These are phyloP conservation scores for Hebeloma cylindrosporum DNA, from an alignment of 768 basidiomycete genomes.

Conservation along the genomic window DNA sequence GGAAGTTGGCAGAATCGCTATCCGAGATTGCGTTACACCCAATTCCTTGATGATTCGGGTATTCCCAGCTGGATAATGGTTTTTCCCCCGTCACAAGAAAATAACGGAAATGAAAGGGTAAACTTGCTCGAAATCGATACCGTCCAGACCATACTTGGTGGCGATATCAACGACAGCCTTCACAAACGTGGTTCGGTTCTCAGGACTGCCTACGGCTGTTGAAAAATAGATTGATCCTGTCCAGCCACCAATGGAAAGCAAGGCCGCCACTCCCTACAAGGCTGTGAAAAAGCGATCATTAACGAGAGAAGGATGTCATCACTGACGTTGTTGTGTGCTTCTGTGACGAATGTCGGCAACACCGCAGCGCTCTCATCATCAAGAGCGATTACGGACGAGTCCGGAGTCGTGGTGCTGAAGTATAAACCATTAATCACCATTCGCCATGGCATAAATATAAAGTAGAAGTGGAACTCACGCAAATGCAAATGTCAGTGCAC, in stretches of 20 bases:
- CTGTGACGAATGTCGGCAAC: conserved; percentile 55
- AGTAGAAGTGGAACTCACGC: conserved; percentile 35
- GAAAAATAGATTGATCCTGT: conserved; percentile 65
- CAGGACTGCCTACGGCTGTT: conserved; percentile 51
- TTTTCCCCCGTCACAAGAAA: not conserved
- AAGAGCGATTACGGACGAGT: conserved; percentile 34
- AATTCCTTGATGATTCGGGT: conserved; percentile 66
- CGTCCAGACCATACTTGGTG: conserved; percentile 52
- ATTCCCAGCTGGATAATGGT: conserved; percentile 68
- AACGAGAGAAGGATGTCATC: not conserved
- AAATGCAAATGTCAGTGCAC: conserved; percentile 46
- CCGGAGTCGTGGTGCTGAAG: conserved; percentile 38
- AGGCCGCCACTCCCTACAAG: conserved; percentile 52
- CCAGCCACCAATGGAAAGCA: conserved; percentile 72
- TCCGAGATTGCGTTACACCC: conserved; percentile 64
- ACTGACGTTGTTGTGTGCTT: conserved; percentile 43
- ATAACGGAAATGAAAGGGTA: not conserved
- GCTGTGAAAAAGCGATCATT: not conserved
- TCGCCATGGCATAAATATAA: not conserved
- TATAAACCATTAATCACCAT: conserved; percentile 5
- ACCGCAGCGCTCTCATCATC: conserved; percentile 43
- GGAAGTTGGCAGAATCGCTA: conserved; percentile 75
- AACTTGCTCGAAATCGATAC: conserved; percentile 53
- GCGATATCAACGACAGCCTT: conserved; percentile 53
- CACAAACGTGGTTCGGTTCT: conserved; percentile 65